Evolutionary conservation across 2,329 filamentous ascomycete species (phyloP).

Genomic region (Microsporum audouinii): DNA sequence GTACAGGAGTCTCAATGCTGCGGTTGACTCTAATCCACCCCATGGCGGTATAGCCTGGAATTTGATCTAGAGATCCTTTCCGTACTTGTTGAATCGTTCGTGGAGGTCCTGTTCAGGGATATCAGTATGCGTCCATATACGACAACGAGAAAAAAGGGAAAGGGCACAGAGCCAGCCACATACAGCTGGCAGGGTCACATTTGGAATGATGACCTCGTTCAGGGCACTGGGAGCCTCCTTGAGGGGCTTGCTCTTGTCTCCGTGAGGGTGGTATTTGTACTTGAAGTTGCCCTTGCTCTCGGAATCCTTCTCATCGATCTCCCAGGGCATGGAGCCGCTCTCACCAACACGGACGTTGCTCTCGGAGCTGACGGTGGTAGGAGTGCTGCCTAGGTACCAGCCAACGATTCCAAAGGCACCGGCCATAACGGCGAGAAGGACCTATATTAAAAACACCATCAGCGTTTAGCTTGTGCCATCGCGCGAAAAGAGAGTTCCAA

Average conservation of each 20-base stretch:
- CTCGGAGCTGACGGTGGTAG: slow-evolving; percentile 77
- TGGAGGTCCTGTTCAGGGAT: slow-evolving; percentile 57
- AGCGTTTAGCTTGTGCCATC: slow-evolving; percentile 13
- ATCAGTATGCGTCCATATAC: not conserved
- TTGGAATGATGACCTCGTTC: slow-evolving; percentile 87
- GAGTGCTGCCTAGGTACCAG: slow-evolving; percentile 68
- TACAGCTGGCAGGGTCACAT: slow-evolving; percentile 86
- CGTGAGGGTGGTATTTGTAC: slow-evolving; percentile 75
- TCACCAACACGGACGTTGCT: slow-evolving; percentile 60
- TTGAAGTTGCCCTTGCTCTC: slow-evolving; percentile 48
- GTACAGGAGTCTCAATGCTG: not conserved
- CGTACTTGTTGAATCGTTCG: slow-evolving; percentile 99
- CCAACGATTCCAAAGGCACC: slow-evolving; percentile 78
- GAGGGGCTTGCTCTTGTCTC: slow-evolving; percentile 61
- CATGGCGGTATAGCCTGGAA: not conserved
- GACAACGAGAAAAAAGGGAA: slow-evolving; percentile 7
- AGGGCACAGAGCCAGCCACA: slow-evolving; percentile 15
- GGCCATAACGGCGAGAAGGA: slow-evolving; percentile 84
- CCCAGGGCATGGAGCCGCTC: slow-evolving; percentile 75
- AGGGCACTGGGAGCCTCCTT: slow-evolving; percentile 89
- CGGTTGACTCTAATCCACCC: not conserved
- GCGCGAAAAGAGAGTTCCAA: not conserved
- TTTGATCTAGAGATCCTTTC: slow-evolving; percentile 60
- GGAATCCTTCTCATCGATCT: slow-evolving; percentile 55
- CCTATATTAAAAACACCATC: slow-evolving; percentile 40